Percentiles rank a stretch among this genome's conserved stretches.
These are phyloP conservation scores for Jaminaea rosea DNA, from an alignment of 1,284 basidiomycete species.

Conservation along the genomic window DNA sequence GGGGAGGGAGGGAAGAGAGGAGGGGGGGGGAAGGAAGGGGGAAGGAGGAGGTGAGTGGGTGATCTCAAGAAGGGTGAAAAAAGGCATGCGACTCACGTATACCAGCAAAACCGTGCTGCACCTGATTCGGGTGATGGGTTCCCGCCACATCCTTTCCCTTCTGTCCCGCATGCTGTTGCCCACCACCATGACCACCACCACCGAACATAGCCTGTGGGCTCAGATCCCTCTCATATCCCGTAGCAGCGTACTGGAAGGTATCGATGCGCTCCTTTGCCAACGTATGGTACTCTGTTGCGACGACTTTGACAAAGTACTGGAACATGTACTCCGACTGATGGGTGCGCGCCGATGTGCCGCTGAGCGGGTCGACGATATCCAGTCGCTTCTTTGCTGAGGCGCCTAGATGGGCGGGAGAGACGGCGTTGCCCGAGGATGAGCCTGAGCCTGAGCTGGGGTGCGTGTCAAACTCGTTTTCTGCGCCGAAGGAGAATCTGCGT, in stretches of 20 bases:
- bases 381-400: slow-evolving; percentile 59
- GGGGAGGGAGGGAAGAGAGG: slow-evolving; percentile 76
- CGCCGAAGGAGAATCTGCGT: slow-evolving; percentile 64
- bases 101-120: slow-evolving; percentile 63
- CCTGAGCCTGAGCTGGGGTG: too few species aligned
- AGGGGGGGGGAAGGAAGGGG: background rate
- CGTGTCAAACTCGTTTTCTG: slow-evolving; percentile 25
- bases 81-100: background rate
- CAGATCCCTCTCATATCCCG: slow-evolving; percentile 83
- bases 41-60: background rate
- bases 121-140: slow-evolving; percentile 3
- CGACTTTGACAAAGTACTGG: slow-evolving; percentile 78
- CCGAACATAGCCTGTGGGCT: background rate
- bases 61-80: background rate
- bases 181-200: background rate
- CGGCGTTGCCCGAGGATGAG: slow-evolving; percentile 7
- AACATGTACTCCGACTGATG: slow-evolving; percentile 49
- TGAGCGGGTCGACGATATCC: slow-evolving; percentile 73
- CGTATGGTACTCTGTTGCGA: slow-evolving; percentile 32
- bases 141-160: too few species aligned
- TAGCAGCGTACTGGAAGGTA: slow-evolving; percentile 85
- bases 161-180: too few species aligned
- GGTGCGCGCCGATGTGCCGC: slow-evolving; percentile 59
- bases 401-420: background rate
- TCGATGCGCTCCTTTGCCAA: slow-evolving; percentile 51